phyloP scores from a whole-genome alignment of 257 asterid species.

The Solanum infundibuliforme region DNA sequence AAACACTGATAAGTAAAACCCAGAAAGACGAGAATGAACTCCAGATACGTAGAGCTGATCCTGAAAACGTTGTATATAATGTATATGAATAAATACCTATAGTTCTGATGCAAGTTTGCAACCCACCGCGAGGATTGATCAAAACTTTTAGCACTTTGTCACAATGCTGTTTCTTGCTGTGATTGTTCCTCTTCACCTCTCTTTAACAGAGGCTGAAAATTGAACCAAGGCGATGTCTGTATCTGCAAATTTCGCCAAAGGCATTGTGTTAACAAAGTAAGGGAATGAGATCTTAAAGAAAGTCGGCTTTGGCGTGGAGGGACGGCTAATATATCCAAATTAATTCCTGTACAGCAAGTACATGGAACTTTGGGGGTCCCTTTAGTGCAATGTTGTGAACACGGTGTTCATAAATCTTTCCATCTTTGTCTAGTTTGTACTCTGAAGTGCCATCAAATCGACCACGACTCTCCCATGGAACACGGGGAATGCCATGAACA shows the following conservation, averaged over 20 bases:
- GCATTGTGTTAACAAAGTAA: constrained; percentile 13
- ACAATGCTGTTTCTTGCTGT: not conserved
- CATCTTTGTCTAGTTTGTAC: constrained; percentile 88
- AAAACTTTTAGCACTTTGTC: not conserved
- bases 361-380: constrained; percentile 66
- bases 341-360: constrained; percentile 54
- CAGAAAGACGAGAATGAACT: not conserved
- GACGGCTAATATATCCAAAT: constrained; percentile 49
- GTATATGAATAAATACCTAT: not conserved
- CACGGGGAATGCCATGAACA: constrained; percentile 75
- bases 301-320: constrained; percentile 89
- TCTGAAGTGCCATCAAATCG: constrained; percentile 93
- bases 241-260: constrained; percentile 22
- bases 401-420: constrained; percentile 88
- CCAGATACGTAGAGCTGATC: not conserved
- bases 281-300: constrained; percentile 52
- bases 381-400: constrained; percentile 86
- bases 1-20: not conserved
- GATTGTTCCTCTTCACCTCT: constrained; percentile 22
- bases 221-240: constrained; percentile 32
- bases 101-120: not conserved
- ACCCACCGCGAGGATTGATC: not conserved
- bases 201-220: constrained; percentile 13
- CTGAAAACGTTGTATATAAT: not conserved
- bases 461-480: constrained; percentile 84